Percentiles rank a stretch among this genome's conserved stretches.
phyloP scores from a whole-genome alignment of 352 stramenopile species.

The Phytopythium montanum region DNA sequence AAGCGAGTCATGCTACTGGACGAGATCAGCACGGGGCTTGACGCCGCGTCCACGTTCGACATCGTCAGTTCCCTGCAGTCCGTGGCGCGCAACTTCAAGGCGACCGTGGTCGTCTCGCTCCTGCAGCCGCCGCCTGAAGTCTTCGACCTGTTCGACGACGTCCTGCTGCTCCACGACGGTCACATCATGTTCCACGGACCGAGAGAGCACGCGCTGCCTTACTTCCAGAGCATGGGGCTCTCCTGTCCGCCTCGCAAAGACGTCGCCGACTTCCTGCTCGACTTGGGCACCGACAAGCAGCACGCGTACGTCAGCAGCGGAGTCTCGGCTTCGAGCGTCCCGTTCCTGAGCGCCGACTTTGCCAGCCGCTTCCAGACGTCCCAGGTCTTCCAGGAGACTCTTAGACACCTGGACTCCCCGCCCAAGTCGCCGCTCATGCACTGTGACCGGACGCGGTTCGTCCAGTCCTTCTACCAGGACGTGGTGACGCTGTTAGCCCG shows the following conservation, averaged over 20 bases:
- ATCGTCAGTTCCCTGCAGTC: conserved; percentile 47
- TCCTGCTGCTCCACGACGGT: conserved; percentile 90
- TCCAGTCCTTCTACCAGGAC: conserved; percentile 49
- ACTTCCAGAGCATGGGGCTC: conserved; percentile 51
- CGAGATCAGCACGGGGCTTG: conserved; percentile 64
- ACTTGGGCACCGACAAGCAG: conserved; percentile 52
- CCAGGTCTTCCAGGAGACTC: conserved; percentile 40
- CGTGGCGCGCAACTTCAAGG: conserved; percentile 43
- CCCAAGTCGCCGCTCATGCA: conserved; percentile 6
- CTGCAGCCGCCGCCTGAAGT: conserved; percentile 93
- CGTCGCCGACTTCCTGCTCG: conserved; percentile 50
- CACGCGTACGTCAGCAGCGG: conserved; percentile 26
- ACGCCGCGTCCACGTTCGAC: conserved; percentile 52
- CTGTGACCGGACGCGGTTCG: conserved; percentile 29
- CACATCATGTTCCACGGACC: conserved; percentile 80
- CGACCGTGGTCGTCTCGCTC: conserved; percentile 71
- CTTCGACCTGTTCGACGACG: conserved; percentile 92
- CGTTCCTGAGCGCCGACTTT: conserved; percentile 37
- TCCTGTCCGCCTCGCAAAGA: conserved; percentile 40
- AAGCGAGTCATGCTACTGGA: conserved; percentile 78
- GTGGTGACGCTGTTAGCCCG: conserved; percentile 40
- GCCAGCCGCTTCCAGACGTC: conserved; percentile 48
- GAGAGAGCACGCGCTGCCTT: conserved; percentile 26
- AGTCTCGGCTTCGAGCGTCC: conserved; percentile 8
- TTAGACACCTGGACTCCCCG: conserved; percentile 34